Percentiles rank a stretch among this genome's conserved stretches.
These are phyloP conservation scores for Diplodia sapinea DNA, from an alignment of 2,329 filamentous ascomycete genomes.

Conservation along the genomic window DNA sequence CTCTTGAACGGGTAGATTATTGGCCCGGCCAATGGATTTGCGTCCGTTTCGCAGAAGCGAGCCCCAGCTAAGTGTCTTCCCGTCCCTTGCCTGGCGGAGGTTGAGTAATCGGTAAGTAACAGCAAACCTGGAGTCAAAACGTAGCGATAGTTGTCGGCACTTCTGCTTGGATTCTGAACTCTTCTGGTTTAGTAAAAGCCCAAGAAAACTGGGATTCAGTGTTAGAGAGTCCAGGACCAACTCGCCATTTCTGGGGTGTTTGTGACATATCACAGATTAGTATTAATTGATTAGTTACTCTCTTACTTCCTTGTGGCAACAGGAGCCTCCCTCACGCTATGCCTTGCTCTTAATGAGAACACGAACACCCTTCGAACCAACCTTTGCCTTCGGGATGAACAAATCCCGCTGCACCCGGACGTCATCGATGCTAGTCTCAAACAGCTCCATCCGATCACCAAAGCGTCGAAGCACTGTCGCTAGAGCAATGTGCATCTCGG, in stretches of 20 bases:
- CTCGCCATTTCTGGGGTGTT: not conserved
- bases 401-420: constrained; percentile 47
- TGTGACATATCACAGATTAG: not conserved
- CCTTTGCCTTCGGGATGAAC: constrained; percentile 45
- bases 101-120: not conserved
- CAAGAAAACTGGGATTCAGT: not conserved
- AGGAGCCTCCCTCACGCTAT: not conserved
- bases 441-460: constrained; percentile 30
- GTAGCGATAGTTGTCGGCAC: not conserved
- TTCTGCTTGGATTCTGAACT: not conserved
- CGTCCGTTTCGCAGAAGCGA: not conserved
- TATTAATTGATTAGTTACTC: not conserved
- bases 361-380: constrained; percentile 46
- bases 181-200: not conserved
- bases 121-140: not conserved
- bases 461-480: constrained; percentile 32
- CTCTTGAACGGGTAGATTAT: not conserved
- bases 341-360: constrained; percentile 33
- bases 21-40: not conserved
- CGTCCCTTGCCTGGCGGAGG: not conserved
- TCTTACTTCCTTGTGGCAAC: not conserved
- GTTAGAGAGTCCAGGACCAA: not conserved
- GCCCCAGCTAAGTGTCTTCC: not conserved
- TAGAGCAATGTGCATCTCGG: constrained; percentile 33
- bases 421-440: constrained; percentile 39